Evolutionary conservation across 352 stramenopile genomes (phyloP).

Genomic region (Globisporangium nagaii): DNA sequence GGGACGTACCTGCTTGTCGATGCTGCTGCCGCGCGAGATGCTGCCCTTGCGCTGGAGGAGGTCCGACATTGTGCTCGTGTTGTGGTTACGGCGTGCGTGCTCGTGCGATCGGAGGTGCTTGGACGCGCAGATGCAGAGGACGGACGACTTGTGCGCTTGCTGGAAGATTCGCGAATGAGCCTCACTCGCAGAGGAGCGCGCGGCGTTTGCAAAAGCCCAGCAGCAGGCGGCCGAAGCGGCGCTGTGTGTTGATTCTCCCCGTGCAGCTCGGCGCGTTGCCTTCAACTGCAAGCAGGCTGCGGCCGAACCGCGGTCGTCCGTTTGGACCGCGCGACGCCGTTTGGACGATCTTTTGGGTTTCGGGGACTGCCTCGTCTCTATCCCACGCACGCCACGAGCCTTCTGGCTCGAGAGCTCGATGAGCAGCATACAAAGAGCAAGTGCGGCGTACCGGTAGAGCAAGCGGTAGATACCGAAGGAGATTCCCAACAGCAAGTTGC

Average conservation of each 20-base stretch:
- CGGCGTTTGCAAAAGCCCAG: not conserved
- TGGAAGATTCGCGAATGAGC: not conserved
- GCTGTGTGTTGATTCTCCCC: not conserved
- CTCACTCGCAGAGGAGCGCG: not conserved
- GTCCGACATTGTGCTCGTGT: not conserved
- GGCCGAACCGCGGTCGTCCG: not conserved
- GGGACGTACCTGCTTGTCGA: slow-evolving; percentile 12
- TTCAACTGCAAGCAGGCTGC: slow-evolving; percentile 1
- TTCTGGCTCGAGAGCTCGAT: no score
- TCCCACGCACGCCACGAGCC: not conserved
- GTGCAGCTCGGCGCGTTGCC: not conserved
- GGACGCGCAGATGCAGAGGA: not conserved
- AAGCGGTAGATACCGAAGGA: not conserved
- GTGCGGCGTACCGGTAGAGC: not conserved
- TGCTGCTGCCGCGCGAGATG: slow-evolving; percentile 11
- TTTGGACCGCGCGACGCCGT: no score
- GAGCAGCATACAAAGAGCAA: slow-evolving; percentile 1
- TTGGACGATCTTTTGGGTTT: not conserved
- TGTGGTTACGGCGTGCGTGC: not conserved
- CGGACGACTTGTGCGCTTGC: slow-evolving; percentile 3
- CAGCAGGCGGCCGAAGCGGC: not conserved
- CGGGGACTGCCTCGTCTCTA: not conserved
- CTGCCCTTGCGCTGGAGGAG: slow-evolving; percentile 7
- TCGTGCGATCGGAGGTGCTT: not conserved
- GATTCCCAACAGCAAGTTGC: slow-evolving; percentile 10